Evolutionary conservation across 2,329 filamentous ascomycete species (phyloP).

Genomic region (Colletotrichum destructivum): DNA sequence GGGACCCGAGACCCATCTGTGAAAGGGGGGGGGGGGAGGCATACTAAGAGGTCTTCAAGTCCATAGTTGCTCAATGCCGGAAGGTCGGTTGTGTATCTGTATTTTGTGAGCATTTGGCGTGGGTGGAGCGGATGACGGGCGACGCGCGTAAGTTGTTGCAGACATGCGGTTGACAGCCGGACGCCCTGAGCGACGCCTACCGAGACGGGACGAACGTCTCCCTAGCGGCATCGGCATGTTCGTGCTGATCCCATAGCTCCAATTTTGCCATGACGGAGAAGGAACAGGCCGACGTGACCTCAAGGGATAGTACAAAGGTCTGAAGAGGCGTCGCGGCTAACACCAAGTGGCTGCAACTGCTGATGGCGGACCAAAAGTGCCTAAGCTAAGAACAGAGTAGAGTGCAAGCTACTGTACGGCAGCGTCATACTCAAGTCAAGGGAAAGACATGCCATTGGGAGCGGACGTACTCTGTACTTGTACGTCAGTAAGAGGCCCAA

Average conservation of each 20-base stretch:
- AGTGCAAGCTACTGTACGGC: slow-evolving; percentile 7
- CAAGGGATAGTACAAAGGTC: slow-evolving; percentile 8
- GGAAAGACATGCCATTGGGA: background rate
- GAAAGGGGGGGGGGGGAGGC: slow-evolving; percentile 8
- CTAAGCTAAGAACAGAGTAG: slow-evolving; percentile 19
- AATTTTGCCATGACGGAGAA: slow-evolving; percentile 9
- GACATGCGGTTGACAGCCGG: slow-evolving; percentile 32
- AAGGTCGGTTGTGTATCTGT: slow-evolving; percentile 23
- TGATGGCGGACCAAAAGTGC: slow-evolving; percentile 27
- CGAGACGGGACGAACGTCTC: slow-evolving; percentile 42
- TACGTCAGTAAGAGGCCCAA: background rate
- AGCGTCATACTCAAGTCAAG: slow-evolving; percentile 33
- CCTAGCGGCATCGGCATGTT: slow-evolving; percentile 27
- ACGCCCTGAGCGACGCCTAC: slow-evolving; percentile 33
- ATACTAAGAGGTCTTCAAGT: slow-evolving; percentile 6
- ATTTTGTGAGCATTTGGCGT: slow-evolving; percentile 18
- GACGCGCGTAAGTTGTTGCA: slow-evolving; percentile 40
- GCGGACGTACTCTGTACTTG: background rate
- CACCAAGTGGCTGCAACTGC: slow-evolving; percentile 10
- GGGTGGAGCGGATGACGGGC: slow-evolving; percentile 35
- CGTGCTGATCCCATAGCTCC: slow-evolving; percentile 32
- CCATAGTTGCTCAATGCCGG: slow-evolving; percentile 22
- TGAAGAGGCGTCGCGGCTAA: slow-evolving; percentile 17
- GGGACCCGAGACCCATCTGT: slow-evolving; percentile 13
- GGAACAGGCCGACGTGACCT: background rate